A percentile compares a stretch with the other conserved stretches of the same genome.
These are phyloP conservation scores for Cystobasidium sp. DNA, from an alignment of 1,284 basidiomycete species.

Conservation along the genomic window DNA sequence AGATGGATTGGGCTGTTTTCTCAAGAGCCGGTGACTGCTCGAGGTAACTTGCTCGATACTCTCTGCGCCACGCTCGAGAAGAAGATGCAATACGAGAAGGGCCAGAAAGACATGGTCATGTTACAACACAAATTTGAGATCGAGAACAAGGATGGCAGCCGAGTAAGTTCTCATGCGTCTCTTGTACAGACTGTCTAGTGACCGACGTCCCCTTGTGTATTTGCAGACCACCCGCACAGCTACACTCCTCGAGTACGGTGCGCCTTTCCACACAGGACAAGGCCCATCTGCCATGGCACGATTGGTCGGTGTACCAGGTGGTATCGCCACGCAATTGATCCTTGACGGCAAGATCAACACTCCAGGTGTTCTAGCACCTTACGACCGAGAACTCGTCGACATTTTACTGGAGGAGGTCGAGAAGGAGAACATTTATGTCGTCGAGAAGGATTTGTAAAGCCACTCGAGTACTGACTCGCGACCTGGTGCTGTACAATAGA, in stretches of 20 bases:
- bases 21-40: slow-evolving; percentile 65
- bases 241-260: slow-evolving; percentile 89
- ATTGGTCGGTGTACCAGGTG: slow-evolving; percentile 88
- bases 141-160: slow-evolving; percentile 78
- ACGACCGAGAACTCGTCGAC: slow-evolving; percentile 66
- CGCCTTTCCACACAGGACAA: slow-evolving; percentile 60
- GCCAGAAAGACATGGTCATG: slow-evolving; percentile 95
- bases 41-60: slow-evolving; percentile 86
- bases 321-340: slow-evolving; percentile 71
- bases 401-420: slow-evolving; percentile 77
- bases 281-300: slow-evolving; percentile 92
- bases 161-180: slow-evolving; percentile 60
- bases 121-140: slow-evolving; percentile 96
- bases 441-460: slow-evolving; percentile 65
- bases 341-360: slow-evolving; percentile 70
- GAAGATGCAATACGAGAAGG: slow-evolving; percentile 87
- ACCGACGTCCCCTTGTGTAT: slow-evolving; percentile 42
- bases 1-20: slow-evolving; percentile 95
- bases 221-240: slow-evolving; percentile 71
- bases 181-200: slow-evolving; percentile 27
- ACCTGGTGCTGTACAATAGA: too few relatives aligned
- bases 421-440: slow-evolving; percentile 78
- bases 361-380: slow-evolving; percentile 85
- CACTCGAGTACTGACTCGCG: background rate
- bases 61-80: slow-evolving; percentile 88